phyloP scores from a whole-genome alignment of 306 rosid species.

The Trifolium repens region DNA sequence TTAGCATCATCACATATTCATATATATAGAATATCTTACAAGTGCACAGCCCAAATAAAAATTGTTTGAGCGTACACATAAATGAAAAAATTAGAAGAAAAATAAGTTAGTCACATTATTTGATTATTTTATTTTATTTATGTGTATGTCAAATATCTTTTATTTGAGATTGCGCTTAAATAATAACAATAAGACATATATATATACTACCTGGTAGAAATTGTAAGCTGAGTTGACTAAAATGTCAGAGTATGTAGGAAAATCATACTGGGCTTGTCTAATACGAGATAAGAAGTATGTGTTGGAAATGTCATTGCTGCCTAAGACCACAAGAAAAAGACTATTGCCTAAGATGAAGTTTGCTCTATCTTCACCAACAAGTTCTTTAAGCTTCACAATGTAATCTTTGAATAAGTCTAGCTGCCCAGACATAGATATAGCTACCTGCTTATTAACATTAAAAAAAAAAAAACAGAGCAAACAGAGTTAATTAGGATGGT shows the following conservation, averaged over 20 bases:
- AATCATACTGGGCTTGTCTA: slow-evolving; percentile 53
- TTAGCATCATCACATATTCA: background rate
- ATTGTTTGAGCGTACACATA: no score
- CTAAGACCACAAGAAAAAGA: slow-evolving; percentile 56
- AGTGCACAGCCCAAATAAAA: no score
- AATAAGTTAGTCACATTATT: no score
- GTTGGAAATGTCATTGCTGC: slow-evolving; percentile 73
- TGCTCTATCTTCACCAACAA: slow-evolving; percentile 54
- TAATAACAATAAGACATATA: no score
- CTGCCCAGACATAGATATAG: slow-evolving; percentile 2
- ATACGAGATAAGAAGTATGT: slow-evolving; percentile 49
- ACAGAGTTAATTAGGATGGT: no score
- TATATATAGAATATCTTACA: no score
- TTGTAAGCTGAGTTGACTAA: slow-evolving; percentile 43
- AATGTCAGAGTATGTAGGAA: slow-evolving; percentile 58
- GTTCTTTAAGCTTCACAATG: slow-evolving; percentile 5
- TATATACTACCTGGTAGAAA: slow-evolving; percentile 47
- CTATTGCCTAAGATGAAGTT: slow-evolving; percentile 59
- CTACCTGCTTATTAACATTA: background rate
- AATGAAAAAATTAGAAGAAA: no score
- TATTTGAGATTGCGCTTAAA: no score
- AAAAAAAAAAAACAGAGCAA: background rate
- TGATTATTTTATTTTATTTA: no score
- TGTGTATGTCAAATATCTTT: no score
- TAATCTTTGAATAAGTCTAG: slow-evolving; percentile 9